A percentile compares a stretch with the other conserved stretches of the same genome.
These are phyloP conservation scores for Aureobasidium musti DNA, from an alignment of 2,329 filamentous ascomycete genomes.

Conservation along the genomic window DNA sequence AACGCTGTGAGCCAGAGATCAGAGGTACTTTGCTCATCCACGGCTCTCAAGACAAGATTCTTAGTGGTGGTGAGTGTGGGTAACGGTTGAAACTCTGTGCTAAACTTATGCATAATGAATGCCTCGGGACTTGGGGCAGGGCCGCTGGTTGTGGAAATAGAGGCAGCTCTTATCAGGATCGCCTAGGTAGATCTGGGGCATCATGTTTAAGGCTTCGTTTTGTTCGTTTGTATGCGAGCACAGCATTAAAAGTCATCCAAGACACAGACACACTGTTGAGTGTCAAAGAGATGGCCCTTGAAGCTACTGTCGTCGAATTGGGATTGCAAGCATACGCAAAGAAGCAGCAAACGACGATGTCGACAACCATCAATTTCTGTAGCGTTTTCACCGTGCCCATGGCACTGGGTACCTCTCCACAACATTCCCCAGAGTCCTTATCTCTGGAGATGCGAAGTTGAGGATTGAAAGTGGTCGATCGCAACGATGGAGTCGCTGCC, in stretches of 20 bases:
- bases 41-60: not conserved
- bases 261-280: not conserved
- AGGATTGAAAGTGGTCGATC: not conserved
- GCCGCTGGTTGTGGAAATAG: not conserved
- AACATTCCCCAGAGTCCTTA: not conserved
- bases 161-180: slow-evolving; percentile 9
- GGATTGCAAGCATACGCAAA: not conserved
- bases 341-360: not conserved
- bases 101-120: slow-evolving; percentile 1
- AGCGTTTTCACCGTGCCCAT: not conserved
- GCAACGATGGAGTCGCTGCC: slow-evolving; percentile 3
- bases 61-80: not conserved
- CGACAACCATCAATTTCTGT: not conserved
- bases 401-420: not conserved
- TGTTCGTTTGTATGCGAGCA: not conserved
- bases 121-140: not conserved
- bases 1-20: not conserved
- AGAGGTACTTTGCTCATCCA: not conserved
- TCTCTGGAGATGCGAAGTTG: not conserved
- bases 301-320: not conserved
- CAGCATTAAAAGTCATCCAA: not conserved
- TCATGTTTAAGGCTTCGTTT: not conserved
- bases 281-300: not conserved
- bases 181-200: not conserved
- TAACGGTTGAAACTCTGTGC: not conserved